A percentile compares a stretch with the other conserved stretches of the same genome.
These are phyloP conservation scores for Schoenoplectus tabernaemontani DNA, from an alignment of 202 grass and related monocot genomes.

Conservation along the genomic window DNA sequence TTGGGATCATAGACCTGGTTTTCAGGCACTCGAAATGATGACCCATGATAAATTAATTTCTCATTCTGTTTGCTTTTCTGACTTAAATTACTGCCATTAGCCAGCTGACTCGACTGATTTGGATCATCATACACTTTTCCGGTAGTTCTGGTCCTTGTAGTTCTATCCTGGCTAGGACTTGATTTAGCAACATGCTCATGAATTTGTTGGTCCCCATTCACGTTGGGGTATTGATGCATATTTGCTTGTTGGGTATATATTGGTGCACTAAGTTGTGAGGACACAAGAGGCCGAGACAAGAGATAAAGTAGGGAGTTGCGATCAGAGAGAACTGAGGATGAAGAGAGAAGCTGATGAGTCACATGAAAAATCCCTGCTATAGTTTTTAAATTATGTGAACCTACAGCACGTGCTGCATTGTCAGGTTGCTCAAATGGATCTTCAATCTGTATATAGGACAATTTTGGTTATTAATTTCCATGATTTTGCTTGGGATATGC, in stretches of 20 bases:
- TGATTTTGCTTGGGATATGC: background rate
- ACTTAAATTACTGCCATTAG: background rate
- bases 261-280: slow-evolving; percentile 32
- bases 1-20: background rate
- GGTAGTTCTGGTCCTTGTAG: background rate
- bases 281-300: slow-evolving; percentile 48
- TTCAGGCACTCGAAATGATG: background rate
- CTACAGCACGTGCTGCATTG: slow-evolving; percentile 72
- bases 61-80: background rate
- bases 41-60: background rate
- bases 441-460: slow-evolving; percentile 43
- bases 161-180: background rate
- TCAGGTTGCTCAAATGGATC: slow-evolving; percentile 81
- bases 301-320: slow-evolving; percentile 36
- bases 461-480: background rate
- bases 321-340: slow-evolving; percentile 16
- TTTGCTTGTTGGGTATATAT: slow-evolving; percentile 1
- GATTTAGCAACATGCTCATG: background rate
- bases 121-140: background rate
- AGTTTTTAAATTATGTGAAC: slow-evolving; percentile 26
- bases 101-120: background rate
- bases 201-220: slow-evolving; percentile 1
- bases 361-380: slow-evolving; percentile 41
- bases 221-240: background rate
- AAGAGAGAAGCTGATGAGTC: slow-evolving; percentile 32